Evolutionary conservation across 1,139 yeast species (phyloP).

Genomic region (Pichia sp.): DNA sequence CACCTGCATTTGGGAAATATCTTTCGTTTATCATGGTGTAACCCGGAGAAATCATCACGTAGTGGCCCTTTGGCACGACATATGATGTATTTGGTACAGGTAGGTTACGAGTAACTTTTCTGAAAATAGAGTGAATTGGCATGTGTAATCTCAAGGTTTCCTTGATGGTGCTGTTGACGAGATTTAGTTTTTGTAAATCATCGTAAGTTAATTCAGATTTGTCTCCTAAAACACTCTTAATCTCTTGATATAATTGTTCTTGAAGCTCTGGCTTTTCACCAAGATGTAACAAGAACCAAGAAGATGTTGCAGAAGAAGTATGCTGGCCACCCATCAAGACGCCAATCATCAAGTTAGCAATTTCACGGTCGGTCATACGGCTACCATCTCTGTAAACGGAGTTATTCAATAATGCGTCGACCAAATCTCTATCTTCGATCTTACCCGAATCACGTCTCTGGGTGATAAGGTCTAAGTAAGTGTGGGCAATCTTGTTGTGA

Average conservation of each 20-base stretch:
- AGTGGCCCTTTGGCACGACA: slow-evolving; percentile 85
- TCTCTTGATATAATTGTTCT: slow-evolving; percentile 73
- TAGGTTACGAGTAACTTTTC: slow-evolving; percentile 77
- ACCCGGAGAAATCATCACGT: slow-evolving; percentile 91
- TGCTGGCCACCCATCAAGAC: slow-evolving; percentile 99
- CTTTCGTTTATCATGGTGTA: slow-evolving; percentile 72
- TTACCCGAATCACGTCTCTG: slow-evolving; percentile 72
- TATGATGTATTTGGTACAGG: slow-evolving; percentile 76
- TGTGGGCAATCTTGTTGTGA: slow-evolving; percentile 69
- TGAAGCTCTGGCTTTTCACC: slow-evolving; percentile 83
- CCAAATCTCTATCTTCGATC: slow-evolving; percentile 79
- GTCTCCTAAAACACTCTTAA: slow-evolving; percentile 56
- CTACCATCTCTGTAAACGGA: slow-evolving; percentile 91
- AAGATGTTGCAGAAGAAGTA: slow-evolving; percentile 92
- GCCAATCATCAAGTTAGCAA: slow-evolving; percentile 90
- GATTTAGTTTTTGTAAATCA: slow-evolving; percentile 72
- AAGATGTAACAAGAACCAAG: slow-evolving; percentile 89
- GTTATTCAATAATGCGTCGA: slow-evolving; percentile 77
- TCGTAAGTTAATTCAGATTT: slow-evolving; percentile 64
- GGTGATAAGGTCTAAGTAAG: slow-evolving; percentile 74
- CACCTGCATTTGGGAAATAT: slow-evolving; percentile 69
- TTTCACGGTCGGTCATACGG: slow-evolving; percentile 90
- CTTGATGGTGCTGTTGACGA: slow-evolving; percentile 76
- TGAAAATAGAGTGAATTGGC: slow-evolving; percentile 93
- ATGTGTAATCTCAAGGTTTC: slow-evolving; percentile 94